These are phyloP conservation scores for Macaranga tanarius DNA, from an alignment of 441 rosid genomes.

Conservation along the genomic window DNA sequence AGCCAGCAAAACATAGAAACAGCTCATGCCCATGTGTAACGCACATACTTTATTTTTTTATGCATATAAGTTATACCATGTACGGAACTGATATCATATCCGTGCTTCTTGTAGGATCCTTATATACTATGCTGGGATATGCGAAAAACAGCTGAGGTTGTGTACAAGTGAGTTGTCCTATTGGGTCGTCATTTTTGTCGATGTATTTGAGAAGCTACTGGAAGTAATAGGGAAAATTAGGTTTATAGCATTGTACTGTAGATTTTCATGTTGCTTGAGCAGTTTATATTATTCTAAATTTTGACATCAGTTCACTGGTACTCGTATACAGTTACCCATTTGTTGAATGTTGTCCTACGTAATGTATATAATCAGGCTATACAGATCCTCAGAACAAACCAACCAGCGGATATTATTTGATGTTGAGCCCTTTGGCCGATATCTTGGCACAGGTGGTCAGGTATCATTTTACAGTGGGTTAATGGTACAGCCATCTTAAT, in stretches of 20 bases:
- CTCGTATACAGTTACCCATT: not conserved
- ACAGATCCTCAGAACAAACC: slow-evolving; percentile 78
- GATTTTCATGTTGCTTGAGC: not conserved
- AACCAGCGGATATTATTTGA: slow-evolving; percentile 92
- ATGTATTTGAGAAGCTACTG: not conserved
- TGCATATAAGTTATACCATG: slow-evolving; percentile 3
- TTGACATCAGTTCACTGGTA: not conserved
- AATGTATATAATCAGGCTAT: slow-evolving; percentile 48
- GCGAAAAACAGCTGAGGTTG: slow-evolving; percentile 76
- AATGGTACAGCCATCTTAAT: not conserved
- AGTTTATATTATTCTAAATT: not conserved
- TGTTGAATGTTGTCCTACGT: slow-evolving; percentile 4
- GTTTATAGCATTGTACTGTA: not conserved
- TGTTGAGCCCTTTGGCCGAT: slow-evolving; percentile 69
- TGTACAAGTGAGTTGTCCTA: slow-evolving; percentile 67
- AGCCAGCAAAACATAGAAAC: not conserved
- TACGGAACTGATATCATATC: slow-evolving; percentile 14
- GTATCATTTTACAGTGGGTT: slow-evolving; percentile 32
- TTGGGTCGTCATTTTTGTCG: not conserved
- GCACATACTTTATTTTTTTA: not conserved
- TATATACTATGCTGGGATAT: slow-evolving; percentile 94
- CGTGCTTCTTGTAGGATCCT: slow-evolving; percentile 60
- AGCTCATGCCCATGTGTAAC: not conserved
- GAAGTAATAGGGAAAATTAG: not conserved
- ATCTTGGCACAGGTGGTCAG: slow-evolving; percentile 97